Percentiles rank a stretch among this genome's conserved stretches.
Conservation (phyloP, 345 rosid species). For the Dimocarpus longan region DNA sequence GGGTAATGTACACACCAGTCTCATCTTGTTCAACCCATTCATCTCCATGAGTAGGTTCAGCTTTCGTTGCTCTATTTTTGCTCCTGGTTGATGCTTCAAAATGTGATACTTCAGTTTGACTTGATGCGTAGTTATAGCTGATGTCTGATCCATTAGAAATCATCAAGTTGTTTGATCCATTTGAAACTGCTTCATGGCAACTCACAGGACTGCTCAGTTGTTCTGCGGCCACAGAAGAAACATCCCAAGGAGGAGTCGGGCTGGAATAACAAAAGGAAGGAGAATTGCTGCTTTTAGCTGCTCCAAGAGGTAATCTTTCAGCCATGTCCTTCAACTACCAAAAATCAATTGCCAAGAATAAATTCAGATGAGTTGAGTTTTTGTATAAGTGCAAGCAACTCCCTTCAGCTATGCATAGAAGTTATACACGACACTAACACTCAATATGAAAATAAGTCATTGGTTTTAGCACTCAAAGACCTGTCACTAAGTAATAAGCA, state of each 20-base stretch:
- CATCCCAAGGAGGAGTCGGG: constrained; percentile 36
- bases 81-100: constrained; percentile 46
- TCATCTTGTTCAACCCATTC: constrained; percentile 84
- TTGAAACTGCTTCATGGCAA: constrained; percentile 38
- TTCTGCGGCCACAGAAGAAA: constrained; percentile 31
- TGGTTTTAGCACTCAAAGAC: neutral
- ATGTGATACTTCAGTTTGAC: constrained; percentile 38
- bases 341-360: constrained; percentile 5
- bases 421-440: neutral
- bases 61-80: constrained; percentile 43
- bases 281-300: constrained; percentile 34
- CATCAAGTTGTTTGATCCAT: constrained; percentile 33
- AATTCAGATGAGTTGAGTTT: constrained; percentile 1
- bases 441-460: neutral
- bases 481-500: neutral
- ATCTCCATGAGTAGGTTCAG: constrained; percentile 46
- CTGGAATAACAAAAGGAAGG: constrained; percentile 38
- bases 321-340: constrained; percentile 78
- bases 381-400: neutral
- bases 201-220: constrained; percentile 27
- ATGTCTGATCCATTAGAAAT: constrained; percentile 46
- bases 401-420: neutral
- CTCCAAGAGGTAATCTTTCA: constrained; percentile 63
- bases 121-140: constrained; percentile 32
- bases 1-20: constrained; percentile 74